phyloP scores from a whole-genome alignment of 306 rosid genomes.

The Prosopis cineraria region DNA sequence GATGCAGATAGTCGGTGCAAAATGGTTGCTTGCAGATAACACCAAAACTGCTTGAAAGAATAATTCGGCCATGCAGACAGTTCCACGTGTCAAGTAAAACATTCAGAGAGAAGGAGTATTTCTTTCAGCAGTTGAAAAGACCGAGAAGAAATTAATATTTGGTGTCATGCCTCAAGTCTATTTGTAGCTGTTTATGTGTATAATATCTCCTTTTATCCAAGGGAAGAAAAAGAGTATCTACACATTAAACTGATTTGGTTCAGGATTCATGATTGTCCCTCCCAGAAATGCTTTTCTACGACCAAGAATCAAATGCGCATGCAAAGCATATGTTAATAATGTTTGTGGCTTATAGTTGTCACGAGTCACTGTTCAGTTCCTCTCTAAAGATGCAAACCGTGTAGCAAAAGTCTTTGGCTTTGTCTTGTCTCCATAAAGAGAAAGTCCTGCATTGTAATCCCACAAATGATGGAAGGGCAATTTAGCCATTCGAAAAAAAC shows the following conservation, averaged over 20 bases:
- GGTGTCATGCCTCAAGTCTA: not conserved
- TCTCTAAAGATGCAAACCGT: conserved; percentile 71
- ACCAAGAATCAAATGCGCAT: not conserved
- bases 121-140: not conserved
- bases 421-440: conserved; percentile 89
- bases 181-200: not conserved
- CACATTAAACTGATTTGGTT: not conserved
- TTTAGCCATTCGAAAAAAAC: conserved; percentile 23
- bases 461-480: conserved; percentile 33
- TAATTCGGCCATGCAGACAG: not conserved
- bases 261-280: not conserved
- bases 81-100: not conserved
- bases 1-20: conserved; percentile 21
- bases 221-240: not conserved
- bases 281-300: not conserved
- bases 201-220: not conserved
- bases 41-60: conserved; percentile 16
- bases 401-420: conserved; percentile 80
- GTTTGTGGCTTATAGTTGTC: too few species aligned
- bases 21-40: not conserved
- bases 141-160: not conserved
- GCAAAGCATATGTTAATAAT: not conserved
- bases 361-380: too few species aligned
- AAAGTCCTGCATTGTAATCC: conserved; percentile 78
- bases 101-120: conserved; percentile 11